Base-by-base conservation (phyloP, 345 rosid genomes). In the Sapria himalayana region DNA sequence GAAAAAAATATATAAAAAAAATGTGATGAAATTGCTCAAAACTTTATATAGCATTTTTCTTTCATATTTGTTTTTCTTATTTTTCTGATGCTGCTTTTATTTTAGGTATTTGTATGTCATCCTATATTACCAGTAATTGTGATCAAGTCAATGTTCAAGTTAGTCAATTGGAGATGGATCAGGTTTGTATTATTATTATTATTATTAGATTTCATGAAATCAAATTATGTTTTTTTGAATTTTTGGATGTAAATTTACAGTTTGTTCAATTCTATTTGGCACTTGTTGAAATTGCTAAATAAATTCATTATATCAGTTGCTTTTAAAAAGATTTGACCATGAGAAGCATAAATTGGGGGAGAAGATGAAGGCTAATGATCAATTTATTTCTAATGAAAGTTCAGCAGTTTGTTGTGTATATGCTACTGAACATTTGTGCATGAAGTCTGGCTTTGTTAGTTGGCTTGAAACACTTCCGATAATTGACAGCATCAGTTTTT, bases 91-190 rank as follows among this genome's bases (percentile, higher is more conserved):
- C 25, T 33, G n/a, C 17, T 39, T 11, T 16, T 39, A 37, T 41
- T 47, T 24, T 46, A 85, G 96, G 96, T 43, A 64, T 73, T 52
- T 67, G 80, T 70, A 68, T 86, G 71, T 76, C 85, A 44, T 66
- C 75, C 6, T 61, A 64, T 55, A 63, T 86, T 33, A 60, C 68
- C 15, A 64, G 56, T 48, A 55, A 62, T 39, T 53, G 53, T 33
- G 60, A 50, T 24, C 58, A 55, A 45, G 76, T 66, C 43, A 38
- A 45, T 49, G 54, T 12, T 38, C 47, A 49, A 46, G 62, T 62
- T 62, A 54, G 50, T 34, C 57, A 61, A 51, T 69, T 68, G 61
- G 81, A 76, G 47, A 73, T 86, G 50, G 33, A 57, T 43, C 66
- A 71, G 92, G 94, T 82, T 61, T 57, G 60, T 43, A 19, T 16